Evolutionary conservation across 352 stramenopile species (phyloP), one percentile per base, ranked within the genome.

Genomic region (Phytophthora pini): DNA sequence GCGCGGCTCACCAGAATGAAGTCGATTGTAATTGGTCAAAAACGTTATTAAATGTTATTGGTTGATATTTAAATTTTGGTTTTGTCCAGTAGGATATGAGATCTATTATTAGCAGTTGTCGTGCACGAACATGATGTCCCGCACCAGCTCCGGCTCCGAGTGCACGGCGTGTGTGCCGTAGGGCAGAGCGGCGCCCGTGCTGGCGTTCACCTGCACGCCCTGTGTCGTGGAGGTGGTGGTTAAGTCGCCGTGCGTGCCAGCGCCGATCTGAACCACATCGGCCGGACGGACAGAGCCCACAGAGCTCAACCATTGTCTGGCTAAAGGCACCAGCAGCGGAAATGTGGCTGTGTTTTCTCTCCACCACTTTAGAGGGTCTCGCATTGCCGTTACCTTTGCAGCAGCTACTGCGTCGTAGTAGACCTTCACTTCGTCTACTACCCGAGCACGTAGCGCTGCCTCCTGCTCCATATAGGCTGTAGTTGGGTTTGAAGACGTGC

Each of bases 341-440:
- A 82, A 74, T 2, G 50, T 55, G 17, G 56, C 32, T 34, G 66
- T 74, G 49, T 80, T 72, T 32, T 82, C 67, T 17, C 68, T 54
- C 76, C 76, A 84, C 76, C 76, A 84, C 32, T 74, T 74, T 39
- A 81, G 47, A 17, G 76, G 76, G 31, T 82, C 76, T 7, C 76
- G 70, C 48, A 83, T 77, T 5, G 72, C 65, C 32, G 61, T 66
- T 43, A 78, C 76, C 45, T 72, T 77, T 4, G 76, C 67, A 0
- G 38, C 32, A 0, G 72, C 68, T 11, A 79, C 76, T 2, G 68
- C 70, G 15, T 80, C 72, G 51, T 81, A 81, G 55, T 84, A 84
- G 9, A 53, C 17, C 17, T 80, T 68, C 44, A 84, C 76, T 45
- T 84, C 72, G n/a, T 67, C 54, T 24, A 65, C 55, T 27, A 81